phyloP scores from a whole-genome alignment of 2,329 filamentous ascomycete species.

The Dactylellina cionopaga region DNA sequence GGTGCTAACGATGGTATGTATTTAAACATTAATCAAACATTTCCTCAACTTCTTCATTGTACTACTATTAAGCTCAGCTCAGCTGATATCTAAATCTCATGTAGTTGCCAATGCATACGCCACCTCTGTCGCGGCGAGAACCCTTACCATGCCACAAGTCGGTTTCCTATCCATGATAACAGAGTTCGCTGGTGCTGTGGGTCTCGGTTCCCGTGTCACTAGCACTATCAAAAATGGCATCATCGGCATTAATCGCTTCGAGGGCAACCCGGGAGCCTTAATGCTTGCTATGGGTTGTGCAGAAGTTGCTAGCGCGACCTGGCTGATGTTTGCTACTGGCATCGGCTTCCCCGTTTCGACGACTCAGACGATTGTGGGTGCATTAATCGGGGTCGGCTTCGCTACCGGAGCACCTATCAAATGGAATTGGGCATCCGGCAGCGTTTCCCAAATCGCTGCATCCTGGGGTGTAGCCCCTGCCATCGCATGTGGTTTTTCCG shows the following conservation, averaged over 20 bases:
- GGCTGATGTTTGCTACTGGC: constrained; percentile 66
- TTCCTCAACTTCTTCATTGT: constrained; percentile 38
- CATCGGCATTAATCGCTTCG: constrained; percentile 60
- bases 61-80: background rate
- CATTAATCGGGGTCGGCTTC: constrained; percentile 63
- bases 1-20: constrained; percentile 31
- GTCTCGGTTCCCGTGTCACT: constrained; percentile 75
- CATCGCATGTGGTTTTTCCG: constrained; percentile 66
- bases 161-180: constrained; percentile 74
- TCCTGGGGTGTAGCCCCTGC: constrained; percentile 71
- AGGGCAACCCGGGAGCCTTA: constrained; percentile 63
- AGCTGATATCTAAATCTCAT: background rate
- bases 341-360: constrained; percentile 68
- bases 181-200: constrained; percentile 74
- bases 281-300: constrained; percentile 69
- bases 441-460: constrained; percentile 71
- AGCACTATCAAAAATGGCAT: constrained; percentile 79
- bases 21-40: background rate
- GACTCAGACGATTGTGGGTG: constrained; percentile 62
- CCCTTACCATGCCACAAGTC: constrained; percentile 74
- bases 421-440: constrained; percentile 66
- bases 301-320: constrained; percentile 64
- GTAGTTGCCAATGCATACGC: constrained; percentile 82
- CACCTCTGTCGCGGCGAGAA: constrained; percentile 80
- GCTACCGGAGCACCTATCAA: constrained; percentile 65